A percentile compares a stretch with the other conserved stretches of the same genome.
These are phyloP conservation scores for Fragaria ananassa DNA, from an alignment of 306 rosid species.

Conservation along the genomic window DNA sequence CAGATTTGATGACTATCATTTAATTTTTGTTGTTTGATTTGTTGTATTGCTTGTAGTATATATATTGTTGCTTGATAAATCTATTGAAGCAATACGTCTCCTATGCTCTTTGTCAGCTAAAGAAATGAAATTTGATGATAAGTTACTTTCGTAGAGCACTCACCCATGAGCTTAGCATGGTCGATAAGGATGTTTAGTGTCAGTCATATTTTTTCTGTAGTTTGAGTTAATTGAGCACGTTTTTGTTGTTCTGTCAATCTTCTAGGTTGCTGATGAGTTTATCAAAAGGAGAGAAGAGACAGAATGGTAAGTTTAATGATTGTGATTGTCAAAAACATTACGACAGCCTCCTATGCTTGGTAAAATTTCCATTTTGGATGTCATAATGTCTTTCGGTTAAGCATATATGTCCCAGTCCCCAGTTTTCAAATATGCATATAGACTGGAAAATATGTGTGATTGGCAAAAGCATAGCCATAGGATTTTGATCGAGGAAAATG, in stretches of 20 bases:
- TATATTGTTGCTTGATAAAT: too few species aligned
- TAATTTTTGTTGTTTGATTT: too few species aligned
- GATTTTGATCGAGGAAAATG: not conserved
- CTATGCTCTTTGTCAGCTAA: not conserved
- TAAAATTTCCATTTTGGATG: not conserved
- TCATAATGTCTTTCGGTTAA: not conserved
- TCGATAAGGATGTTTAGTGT: too few species aligned
- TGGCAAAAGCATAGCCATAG: not conserved
- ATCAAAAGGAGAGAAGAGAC: conserved; percentile 84
- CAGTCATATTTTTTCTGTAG: too few species aligned
- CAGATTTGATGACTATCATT: too few species aligned
- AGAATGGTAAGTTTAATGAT: conserved; percentile 63
- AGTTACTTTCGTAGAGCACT: too few species aligned
- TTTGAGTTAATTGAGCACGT: conserved; percentile 8
- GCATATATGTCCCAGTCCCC: too few species aligned
- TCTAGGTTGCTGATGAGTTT: conserved; percentile 91
- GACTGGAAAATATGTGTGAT: not conserved
- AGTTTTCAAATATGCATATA: too few species aligned
- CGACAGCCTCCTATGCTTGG: not conserved
- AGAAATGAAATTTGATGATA: not conserved
- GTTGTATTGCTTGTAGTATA: too few species aligned
- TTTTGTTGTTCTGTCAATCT: conserved; percentile 21
- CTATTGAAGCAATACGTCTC: too few species aligned
- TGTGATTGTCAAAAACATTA: conserved; percentile 5
- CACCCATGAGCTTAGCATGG: not conserved